Conservation (phyloP, 371 early-diverging fungal genomes). For the Mucor plumbeus region DNA sequence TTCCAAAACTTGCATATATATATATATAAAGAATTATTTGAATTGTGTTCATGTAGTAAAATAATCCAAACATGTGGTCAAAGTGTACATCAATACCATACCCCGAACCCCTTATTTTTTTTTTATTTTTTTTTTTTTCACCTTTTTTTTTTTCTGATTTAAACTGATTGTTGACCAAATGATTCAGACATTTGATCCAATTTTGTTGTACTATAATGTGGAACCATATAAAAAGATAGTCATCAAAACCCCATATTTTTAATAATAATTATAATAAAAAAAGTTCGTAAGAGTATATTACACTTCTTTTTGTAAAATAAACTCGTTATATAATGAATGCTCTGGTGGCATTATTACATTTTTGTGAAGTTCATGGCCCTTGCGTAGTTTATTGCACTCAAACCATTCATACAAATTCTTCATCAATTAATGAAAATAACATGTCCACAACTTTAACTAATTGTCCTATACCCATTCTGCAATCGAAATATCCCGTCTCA, state of each 20-base stretch:
- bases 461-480: slow-evolving; percentile 9
- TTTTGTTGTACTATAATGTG: not conserved
- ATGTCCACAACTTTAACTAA: slow-evolving; percentile 4
- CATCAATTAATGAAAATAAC: not conserved
- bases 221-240: not conserved
- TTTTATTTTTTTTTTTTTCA: not conserved
- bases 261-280: not conserved
- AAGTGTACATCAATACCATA: too few relatives aligned
- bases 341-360: slow-evolving; percentile 56
- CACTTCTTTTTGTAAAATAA: not conserved
- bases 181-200: not conserved
- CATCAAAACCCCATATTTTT: not conserved
- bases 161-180: not conserved
- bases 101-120: not conserved
- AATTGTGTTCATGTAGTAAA: too few relatives aligned
- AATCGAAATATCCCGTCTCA: not conserved
- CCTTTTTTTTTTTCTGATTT: not conserved
- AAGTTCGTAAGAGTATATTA: not conserved
- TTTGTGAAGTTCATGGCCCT: slow-evolving; percentile 67
- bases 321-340: slow-evolving; percentile 49
- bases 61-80: not conserved
- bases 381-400: slow-evolving; percentile 65
- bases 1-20: not conserved
- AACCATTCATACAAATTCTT: slow-evolving; percentile 39
- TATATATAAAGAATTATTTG: not conserved